Evolutionary conservation across 2,329 filamentous ascomycete species (phyloP).

Genomic region (Seiridium cupressi): DNA sequence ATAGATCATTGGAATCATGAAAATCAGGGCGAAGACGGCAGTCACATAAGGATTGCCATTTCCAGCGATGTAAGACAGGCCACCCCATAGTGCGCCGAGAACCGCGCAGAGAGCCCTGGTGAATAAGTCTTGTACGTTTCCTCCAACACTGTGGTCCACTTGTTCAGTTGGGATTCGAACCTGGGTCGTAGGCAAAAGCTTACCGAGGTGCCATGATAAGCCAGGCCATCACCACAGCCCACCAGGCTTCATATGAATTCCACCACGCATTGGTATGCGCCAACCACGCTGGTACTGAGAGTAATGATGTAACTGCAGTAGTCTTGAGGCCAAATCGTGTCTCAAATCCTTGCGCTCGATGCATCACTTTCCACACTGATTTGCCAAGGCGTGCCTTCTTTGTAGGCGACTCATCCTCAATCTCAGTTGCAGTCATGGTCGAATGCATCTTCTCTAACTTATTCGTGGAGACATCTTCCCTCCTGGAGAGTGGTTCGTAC

Average conservation of each 20-base stretch:
- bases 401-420: constrained; percentile 29
- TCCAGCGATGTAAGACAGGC: constrained; percentile 47
- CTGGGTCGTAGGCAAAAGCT: constrained; percentile 11
- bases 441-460: constrained; percentile 32
- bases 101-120: constrained; percentile 46
- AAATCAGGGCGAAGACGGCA: constrained; percentile 52
- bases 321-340: constrained; percentile 58
- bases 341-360: constrained; percentile 56
- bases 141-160: constrained; percentile 42
- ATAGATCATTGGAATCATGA: constrained; percentile 60
- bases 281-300: constrained; percentile 55
- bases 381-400: constrained; percentile 33
- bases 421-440: constrained; percentile 36
- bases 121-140: constrained; percentile 57
- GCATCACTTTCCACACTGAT: constrained; percentile 46
- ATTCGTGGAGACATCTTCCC: constrained; percentile 19
- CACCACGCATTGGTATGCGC: constrained; percentile 46
- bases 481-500: constrained; percentile 28
- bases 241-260: constrained; percentile 55
- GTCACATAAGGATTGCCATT: constrained; percentile 54
- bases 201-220: constrained; percentile 51
- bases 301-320: constrained; percentile 45
- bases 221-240: constrained; percentile 57
- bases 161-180: background rate
- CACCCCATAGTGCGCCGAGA: constrained; percentile 55